These are phyloP conservation scores for Geotrichum fermentans DNA, from an alignment of 1,139 yeast genomes.

Conservation along the genomic window DNA sequence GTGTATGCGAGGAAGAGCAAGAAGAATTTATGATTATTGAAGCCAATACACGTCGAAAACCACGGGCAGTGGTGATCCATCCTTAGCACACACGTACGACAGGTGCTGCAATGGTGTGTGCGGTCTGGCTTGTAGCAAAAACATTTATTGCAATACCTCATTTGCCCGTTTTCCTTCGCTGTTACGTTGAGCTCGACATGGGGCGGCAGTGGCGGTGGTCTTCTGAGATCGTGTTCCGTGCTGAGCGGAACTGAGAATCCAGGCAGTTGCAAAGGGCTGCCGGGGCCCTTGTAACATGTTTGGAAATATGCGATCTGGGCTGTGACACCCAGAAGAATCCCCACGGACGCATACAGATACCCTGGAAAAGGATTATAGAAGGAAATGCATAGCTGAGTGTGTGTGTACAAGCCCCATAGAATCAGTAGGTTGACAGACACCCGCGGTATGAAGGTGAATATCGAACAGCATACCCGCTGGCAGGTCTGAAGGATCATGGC, in stretches of 20 bases:
- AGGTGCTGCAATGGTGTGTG: constrained; percentile 42
- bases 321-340: constrained; percentile 26
- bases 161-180: constrained; percentile 45
- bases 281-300: constrained; percentile 54
- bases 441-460: constrained; percentile 59
- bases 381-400: constrained; percentile 28
- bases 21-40: constrained; percentile 70
- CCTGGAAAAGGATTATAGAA: constrained; percentile 29
- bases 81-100: constrained; percentile 38
- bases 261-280: constrained; percentile 40
- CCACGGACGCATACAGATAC: constrained; percentile 26
- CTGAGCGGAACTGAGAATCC: constrained; percentile 22
- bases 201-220: constrained; percentile 33
- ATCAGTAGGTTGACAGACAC: constrained; percentile 48
- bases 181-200: constrained; percentile 37
- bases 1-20: constrained; percentile 66
- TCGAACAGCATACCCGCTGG: constrained; percentile 43
- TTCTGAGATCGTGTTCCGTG: constrained; percentile 16
- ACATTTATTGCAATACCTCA: constrained; percentile 68
- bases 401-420: constrained; percentile 56
- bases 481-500: constrained; percentile 5
- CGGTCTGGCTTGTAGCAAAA: constrained; percentile 89
- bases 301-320: constrained; percentile 47
- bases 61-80: constrained; percentile 93
- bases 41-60: constrained; percentile 89